Evolutionary conservation across 192 early-diverging fungal genomes (phyloP).

Genomic region (Mycoemilia scoparia): DNA sequence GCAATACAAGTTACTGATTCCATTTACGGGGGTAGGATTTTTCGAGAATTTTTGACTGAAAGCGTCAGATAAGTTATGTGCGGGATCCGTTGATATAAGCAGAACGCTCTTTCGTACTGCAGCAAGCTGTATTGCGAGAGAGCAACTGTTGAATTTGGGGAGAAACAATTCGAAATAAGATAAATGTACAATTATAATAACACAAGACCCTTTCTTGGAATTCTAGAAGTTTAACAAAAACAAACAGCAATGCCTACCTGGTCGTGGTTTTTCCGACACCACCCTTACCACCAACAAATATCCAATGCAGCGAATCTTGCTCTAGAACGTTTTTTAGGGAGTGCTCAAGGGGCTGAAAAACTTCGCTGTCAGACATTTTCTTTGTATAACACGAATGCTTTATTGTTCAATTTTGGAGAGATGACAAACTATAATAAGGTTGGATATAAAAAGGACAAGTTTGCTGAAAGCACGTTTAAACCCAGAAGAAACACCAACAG

Average conservation of each 20-base stretch:
- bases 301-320: constrained; percentile 90
- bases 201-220: background rate
- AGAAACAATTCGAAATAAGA: background rate
- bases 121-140: constrained; percentile 82
- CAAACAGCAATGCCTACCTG: constrained; percentile 10
- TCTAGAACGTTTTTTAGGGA: constrained; percentile 92
- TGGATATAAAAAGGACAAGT: too few relatives aligned
- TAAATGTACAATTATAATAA: background rate
- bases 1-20: constrained; percentile 87
- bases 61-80: constrained; percentile 97
- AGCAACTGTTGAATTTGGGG: constrained; percentile 65
- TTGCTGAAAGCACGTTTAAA: too few relatives aligned
- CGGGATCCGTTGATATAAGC: constrained; percentile 96
- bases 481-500: too few relatives aligned
- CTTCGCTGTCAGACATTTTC: constrained; percentile 45
- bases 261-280: constrained; percentile 91
- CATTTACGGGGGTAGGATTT: constrained; percentile 82
- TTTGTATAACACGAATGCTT: too few relatives aligned
- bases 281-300: constrained; percentile 98
- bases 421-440: too few relatives aligned
- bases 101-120: constrained; percentile 83
- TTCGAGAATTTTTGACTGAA: constrained; percentile 99
- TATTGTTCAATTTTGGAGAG: too few relatives aligned
- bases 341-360: constrained; percentile 56
- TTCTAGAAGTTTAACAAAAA: background rate